A percentile compares a stretch with the other conserved stretches of the same genome.
Evolutionary conservation across 257 asterid genomes (phyloP).

Genomic region (Echium plantagineum): DNA sequence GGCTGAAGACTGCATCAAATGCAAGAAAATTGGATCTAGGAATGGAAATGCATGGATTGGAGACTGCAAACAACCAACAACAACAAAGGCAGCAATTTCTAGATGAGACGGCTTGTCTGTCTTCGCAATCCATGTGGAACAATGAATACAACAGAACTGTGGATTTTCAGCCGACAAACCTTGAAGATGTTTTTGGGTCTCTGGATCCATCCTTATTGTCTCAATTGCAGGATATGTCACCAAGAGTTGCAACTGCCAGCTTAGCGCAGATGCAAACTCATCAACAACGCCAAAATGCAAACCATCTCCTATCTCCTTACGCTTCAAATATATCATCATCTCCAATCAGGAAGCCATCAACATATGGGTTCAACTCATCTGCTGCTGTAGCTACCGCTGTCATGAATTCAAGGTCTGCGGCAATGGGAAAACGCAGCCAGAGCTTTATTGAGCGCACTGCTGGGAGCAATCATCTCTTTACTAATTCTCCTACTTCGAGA

Average conservation of each 20-base stretch:
- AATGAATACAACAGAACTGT: slow-evolving; percentile 32
- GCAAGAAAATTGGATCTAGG: slow-evolving; percentile 55
- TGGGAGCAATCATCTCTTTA: slow-evolving; percentile 14
- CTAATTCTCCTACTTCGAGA: slow-evolving; percentile 23
- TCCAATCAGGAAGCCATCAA: slow-evolving; percentile 39
- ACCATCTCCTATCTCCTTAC: slow-evolving; percentile 61
- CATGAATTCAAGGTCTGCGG: slow-evolving; percentile 73
- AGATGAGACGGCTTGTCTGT: slow-evolving; percentile 56
- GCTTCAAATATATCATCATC: slow-evolving; percentile 49
- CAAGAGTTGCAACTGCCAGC: slow-evolving; percentile 24
- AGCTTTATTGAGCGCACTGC: slow-evolving; percentile 64
- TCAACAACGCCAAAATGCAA: slow-evolving; percentile 46
- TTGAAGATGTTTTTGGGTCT: slow-evolving; percentile 66
- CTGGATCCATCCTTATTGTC: slow-evolving; percentile 47
- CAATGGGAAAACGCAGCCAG: slow-evolving; percentile 71
- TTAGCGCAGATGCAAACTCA: slow-evolving; percentile 37
- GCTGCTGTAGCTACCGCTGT: slow-evolving; percentile 86
- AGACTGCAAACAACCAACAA: slow-evolving; percentile 39
- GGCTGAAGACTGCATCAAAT: slow-evolving; percentile 44
- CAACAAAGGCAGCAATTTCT: slow-evolving; percentile 46
- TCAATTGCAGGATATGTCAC: slow-evolving; percentile 47
- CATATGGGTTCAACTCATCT: slow-evolving; percentile 61
- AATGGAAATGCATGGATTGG: slow-evolving; percentile 47
- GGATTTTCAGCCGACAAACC: slow-evolving; percentile 56
- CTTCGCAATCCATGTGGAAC: slow-evolving; percentile 42